Percentiles rank a stretch among this genome's conserved stretches.
Conservation (phyloP, 129 eudicot genomes). For the sunflower (Helianthus annuus) region DNA sequence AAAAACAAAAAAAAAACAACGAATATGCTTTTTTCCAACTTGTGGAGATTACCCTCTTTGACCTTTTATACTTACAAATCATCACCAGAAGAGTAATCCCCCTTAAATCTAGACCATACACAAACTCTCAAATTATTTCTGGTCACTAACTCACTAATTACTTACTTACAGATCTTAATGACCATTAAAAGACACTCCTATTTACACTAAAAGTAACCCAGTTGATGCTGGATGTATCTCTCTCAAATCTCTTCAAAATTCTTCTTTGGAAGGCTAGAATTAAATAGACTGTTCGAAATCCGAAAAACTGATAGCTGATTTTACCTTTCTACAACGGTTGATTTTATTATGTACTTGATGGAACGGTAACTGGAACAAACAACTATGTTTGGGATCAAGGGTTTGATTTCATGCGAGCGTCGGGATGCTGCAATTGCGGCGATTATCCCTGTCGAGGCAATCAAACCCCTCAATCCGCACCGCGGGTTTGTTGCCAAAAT, state of each 20-base stretch:
- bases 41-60: slow-evolving; percentile 33
- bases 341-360: slow-evolving; percentile 36
- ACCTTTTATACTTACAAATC: slow-evolving; percentile 52
- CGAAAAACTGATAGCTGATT: slow-evolving; percentile 13
- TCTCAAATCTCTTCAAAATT: slow-evolving; percentile 45
- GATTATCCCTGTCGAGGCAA: slow-evolving; percentile 75
- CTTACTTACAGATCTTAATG: slow-evolving; percentile 18
- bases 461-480: slow-evolving; percentile 95
- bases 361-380: neutral
- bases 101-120: slow-evolving; percentile 24
- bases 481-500: slow-evolving; percentile 92
- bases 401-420: slow-evolving; percentile 63
- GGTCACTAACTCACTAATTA: slow-evolving; percentile 30
- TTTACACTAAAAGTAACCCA: slow-evolving; percentile 30
- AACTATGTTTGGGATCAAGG: slow-evolving; percentile 13
- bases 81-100: slow-evolving; percentile 39
- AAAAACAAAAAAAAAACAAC: slow-evolving; percentile 25
- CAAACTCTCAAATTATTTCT: slow-evolving; percentile 30
- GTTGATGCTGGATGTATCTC: slow-evolving; percentile 16
- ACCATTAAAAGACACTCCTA: slow-evolving; percentile 12
- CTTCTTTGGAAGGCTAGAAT: slow-evolving; percentile 47
- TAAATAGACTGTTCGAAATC: slow-evolving; percentile 12
- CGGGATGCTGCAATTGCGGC: slow-evolving; percentile 94
- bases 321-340: slow-evolving; percentile 20
- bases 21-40: neutral